Evolutionary conservation across 1,284 basidiomycete species (phyloP), one percentile per base, ranked within the genome.

Genomic region (Ceratobasidium sp.): DNA sequence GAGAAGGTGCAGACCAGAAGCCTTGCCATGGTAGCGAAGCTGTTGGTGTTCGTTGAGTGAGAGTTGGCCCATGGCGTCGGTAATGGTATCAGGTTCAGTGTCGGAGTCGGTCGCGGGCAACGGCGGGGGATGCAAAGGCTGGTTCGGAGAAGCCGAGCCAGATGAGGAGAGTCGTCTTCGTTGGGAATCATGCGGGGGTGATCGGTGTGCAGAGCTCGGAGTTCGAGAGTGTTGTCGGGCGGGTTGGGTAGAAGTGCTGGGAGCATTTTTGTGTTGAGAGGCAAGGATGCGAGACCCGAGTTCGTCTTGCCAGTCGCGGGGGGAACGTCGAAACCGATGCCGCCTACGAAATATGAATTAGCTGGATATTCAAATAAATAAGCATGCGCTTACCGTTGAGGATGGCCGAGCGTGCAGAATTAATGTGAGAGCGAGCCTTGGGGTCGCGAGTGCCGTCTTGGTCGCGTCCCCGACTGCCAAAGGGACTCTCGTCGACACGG

Each of bases 31-130:
- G 79, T 89, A 92, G 30, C 91, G 83, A 18, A 94, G 88, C 78
- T 94, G 89, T 85, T 87, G 85, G 72, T 94, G 90, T 81, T 95
- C 93, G 77, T 94, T 93, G 76, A 95, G 78, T 74, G 90, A 92
- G 73, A 95, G 82, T 79, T 94, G 92, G 2, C 93, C 93, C 4
- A 94, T 85, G 41, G 92, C 92, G 75, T 89, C 87, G 21, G 86
- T 84, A 14, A 94, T 80, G 69, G 87, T 85, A 62, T 76, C 76
- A 57, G 75, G 73, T 41, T 77, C 75, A 8, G 65, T 60, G 28
- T 75, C 72, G 23, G 58, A 45, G 6, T 60, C 58, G 23, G 39
- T 26, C 21, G 10, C 4, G n/a, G 58, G n/a, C 12, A 52, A 39
- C 1, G 70, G 34, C 12, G 21, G 36, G 23, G 53, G 28, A 48